Conservation (phyloP, 2,329 filamentous ascomycete species). For the Westerdykella aurantiaca region DNA sequence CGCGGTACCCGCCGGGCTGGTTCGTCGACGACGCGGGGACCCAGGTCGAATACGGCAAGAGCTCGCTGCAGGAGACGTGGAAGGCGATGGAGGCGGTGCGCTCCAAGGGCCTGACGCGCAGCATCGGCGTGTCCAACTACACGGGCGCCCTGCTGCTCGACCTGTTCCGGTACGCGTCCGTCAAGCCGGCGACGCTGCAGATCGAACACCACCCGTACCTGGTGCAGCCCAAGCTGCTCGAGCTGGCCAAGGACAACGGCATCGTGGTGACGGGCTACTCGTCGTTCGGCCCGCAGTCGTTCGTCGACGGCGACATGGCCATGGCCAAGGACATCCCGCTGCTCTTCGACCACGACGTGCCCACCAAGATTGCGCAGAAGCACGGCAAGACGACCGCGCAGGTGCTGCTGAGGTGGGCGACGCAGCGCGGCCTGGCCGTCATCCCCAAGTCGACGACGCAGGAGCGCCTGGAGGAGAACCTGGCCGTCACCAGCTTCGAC, state of each 20-base stretch:
- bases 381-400: slow-evolving; percentile 67
- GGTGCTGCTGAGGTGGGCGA: slow-evolving; percentile 81
- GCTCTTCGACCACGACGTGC: slow-evolving; percentile 47
- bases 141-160: slow-evolving; percentile 44
- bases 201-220: slow-evolving; percentile 38
- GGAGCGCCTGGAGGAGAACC: slow-evolving; percentile 27
- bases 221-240: slow-evolving; percentile 29
- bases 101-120: slow-evolving; percentile 31
- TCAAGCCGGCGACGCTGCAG: slow-evolving; percentile 33
- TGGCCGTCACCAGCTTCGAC: slow-evolving; percentile 29
- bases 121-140: slow-evolving; percentile 36
- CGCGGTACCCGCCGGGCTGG: slow-evolving; percentile 35
- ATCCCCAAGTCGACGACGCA: slow-evolving; percentile 35
- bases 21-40: slow-evolving; percentile 26
- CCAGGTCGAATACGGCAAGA: slow-evolving; percentile 35
- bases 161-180: slow-evolving; percentile 48
- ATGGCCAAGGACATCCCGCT: slow-evolving; percentile 26
- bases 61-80: slow-evolving; percentile 34
- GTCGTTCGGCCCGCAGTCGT: slow-evolving; percentile 44
- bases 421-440: slow-evolving; percentile 53
- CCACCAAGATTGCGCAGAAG: slow-evolving; percentile 60
- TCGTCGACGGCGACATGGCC: slow-evolving; percentile 34
- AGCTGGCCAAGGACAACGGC: slow-evolving; percentile 28
- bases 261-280: slow-evolving; percentile 36
- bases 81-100: slow-evolving; percentile 39